Evolutionary conservation across 2,329 filamentous ascomycete genomes (phyloP).

Genomic region (Fusarium pseudocircinatum): DNA sequence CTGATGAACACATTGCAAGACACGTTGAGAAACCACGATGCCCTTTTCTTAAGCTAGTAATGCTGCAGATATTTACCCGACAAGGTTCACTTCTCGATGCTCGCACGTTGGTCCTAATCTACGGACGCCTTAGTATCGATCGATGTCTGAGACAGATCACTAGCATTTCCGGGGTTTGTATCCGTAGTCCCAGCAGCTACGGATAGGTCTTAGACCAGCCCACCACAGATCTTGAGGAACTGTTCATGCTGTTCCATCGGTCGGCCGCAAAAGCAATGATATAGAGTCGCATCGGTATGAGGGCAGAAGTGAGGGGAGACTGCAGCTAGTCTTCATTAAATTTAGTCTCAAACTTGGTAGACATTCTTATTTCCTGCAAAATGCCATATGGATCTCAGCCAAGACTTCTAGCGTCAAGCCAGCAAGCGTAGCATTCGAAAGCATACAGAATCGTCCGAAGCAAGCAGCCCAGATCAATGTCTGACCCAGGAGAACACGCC

Average conservation of each 20-base stretch:
- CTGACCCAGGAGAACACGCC: background rate
- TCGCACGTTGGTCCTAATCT: background rate
- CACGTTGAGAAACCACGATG: background rate
- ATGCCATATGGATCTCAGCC: conserved; percentile 3
- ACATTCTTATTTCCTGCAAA: conserved; percentile 17
- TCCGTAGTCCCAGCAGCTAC: conserved; percentile 3
- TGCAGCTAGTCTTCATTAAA: conserved; percentile 13
- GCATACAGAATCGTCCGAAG: background rate
- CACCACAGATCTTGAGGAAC: background rate
- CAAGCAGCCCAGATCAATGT: conserved; percentile 4
- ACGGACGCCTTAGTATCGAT: background rate
- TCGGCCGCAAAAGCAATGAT: conserved; percentile 14
- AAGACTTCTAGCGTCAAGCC: conserved; percentile 3
- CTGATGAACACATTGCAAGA: background rate
- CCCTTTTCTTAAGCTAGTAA: background rate
- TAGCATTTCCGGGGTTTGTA: conserved; percentile 10
- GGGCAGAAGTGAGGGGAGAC: conserved; percentile 9
- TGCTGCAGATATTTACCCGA: background rate
- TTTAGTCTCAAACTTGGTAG: conserved; percentile 13
- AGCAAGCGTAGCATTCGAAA: background rate
- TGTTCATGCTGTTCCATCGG: background rate
- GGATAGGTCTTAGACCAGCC: background rate
- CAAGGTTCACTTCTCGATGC: background rate
- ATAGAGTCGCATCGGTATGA: conserved; percentile 1
- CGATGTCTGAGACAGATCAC: conserved; percentile 4